Base-by-base conservation (phyloP, 495 filamentous ascomycete species). In the Cercophora sp. region DNA sequence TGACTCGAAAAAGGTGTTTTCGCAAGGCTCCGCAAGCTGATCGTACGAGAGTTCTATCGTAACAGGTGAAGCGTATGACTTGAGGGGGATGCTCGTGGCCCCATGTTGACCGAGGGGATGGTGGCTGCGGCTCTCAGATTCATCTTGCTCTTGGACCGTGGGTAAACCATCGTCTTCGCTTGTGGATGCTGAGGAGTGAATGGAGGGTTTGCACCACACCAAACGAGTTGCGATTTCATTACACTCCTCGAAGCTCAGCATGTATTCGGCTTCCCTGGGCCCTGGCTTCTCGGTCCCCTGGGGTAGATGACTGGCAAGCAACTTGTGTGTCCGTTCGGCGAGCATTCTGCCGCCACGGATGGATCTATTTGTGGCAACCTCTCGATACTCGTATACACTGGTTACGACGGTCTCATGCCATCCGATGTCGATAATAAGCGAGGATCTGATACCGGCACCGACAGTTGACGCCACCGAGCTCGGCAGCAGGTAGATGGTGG, bases 401-500 rank as follows among this genome's bases (percentile, higher is more conserved):
- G 87, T 93, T 11, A 90, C 78, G 0, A 84, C 79, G 0, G 89
- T 92, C 64, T 96, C 94, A 34, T 79, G 78, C 93, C 93, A 97
- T 48, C 92, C 92, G 29, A 98, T 73, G 63, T 97, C 91, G 8
- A 97, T 78, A 3, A 96, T 80, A 20, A 97, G 66, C 2, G 83
- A 87, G 15, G 87, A 84, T 10, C 93, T 85, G 45, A 91, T 73
- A 3, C 93, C 93, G 8, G 90, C 89, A 26, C 84, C 86, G 4
- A 88, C 80, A n/a, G 83, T 74, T 8, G 81, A 65, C 67, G 90
- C 82, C 10, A 88, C 72, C 1, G 91, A 81, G 5, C 83, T 79
- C 1, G 88, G 85, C 55, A 96, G 65, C 37, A 96, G 75, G 5
- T 87, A 90, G 47, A 96, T 79, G n/a, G 80, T 85, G 1, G 92